Evolutionary conservation across 1,284 basidiomycete genomes (phyloP).

Genomic region (Flammula alnicola): DNA sequence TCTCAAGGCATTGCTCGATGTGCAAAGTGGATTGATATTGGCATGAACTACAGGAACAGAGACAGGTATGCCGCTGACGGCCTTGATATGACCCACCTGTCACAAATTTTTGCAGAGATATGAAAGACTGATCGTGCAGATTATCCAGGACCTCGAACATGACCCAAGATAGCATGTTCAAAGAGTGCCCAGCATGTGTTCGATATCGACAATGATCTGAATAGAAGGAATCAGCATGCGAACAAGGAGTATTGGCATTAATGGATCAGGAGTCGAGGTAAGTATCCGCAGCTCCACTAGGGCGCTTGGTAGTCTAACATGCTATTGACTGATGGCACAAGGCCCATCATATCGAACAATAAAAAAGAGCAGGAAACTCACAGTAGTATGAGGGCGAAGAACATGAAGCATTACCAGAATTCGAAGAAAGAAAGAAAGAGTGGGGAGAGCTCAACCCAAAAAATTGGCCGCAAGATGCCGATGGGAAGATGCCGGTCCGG

Average conservation of each 20-base stretch:
- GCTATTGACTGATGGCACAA: conserved; percentile 43
- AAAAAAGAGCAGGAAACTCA: conserved; percentile 22
- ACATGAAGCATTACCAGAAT: too few species aligned
- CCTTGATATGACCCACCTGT: not conserved
- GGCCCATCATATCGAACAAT: conserved; percentile 39
- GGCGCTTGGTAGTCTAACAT: conserved; percentile 56
- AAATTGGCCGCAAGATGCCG: conserved; percentile 20
- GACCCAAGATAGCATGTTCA: conserved; percentile 14
- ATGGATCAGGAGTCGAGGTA: conserved; percentile 42
- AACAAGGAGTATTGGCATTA: not conserved
- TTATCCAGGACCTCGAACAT: conserved; percentile 6
- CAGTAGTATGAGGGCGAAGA: conserved; percentile 6
- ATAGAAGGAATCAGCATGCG: conserved; percentile 10
- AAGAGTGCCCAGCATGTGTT: not conserved
- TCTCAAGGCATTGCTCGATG: not conserved
- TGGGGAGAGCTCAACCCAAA: conserved; percentile 8
- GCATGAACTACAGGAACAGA: not conserved
- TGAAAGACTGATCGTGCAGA: not conserved
- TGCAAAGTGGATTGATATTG: conserved; percentile 1
- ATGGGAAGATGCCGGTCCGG: conserved; percentile 16
- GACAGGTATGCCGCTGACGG: not conserved
- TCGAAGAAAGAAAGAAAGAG: conserved; percentile 8
- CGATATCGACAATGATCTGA: conserved; percentile 5
- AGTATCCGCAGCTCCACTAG: conserved; percentile 43
- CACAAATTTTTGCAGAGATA: too few species aligned